A percentile compares a stretch with the other conserved stretches of the same genome.
Conservation (phyloP, 2,329 filamentous ascomycete species). For the Volutella citrinella region DNA sequence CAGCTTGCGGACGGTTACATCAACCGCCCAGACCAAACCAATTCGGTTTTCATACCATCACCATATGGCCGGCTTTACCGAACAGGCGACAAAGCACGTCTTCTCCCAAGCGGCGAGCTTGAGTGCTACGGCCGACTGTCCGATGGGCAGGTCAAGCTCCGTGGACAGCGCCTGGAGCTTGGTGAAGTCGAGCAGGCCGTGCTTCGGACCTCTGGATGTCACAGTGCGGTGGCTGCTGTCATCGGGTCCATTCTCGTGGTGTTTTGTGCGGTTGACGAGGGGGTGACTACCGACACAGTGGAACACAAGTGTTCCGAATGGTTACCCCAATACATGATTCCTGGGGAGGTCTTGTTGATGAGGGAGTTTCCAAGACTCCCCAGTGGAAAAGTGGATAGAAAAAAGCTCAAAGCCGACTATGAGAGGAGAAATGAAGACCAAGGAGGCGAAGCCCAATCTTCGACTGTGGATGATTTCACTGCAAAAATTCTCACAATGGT, state of each 20-base stretch:
- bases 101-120: slow-evolving; percentile 66
- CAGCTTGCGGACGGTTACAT: slow-evolving; percentile 81
- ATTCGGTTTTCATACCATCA: slow-evolving; percentile 66
- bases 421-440: slow-evolving; percentile 14
- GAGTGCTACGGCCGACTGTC: slow-evolving; percentile 80
- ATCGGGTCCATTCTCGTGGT: slow-evolving; percentile 67
- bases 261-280: slow-evolving; percentile 61
- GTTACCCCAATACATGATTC: slow-evolving; percentile 83
- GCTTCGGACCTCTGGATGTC: slow-evolving; percentile 58
- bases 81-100: slow-evolving; percentile 78
- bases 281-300: slow-evolving; percentile 40
- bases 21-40: slow-evolving; percentile 75
- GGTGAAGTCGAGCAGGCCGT: slow-evolving; percentile 74
- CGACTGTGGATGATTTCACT: slow-evolving; percentile 20
- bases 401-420: slow-evolving; percentile 55
- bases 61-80: slow-evolving; percentile 71
- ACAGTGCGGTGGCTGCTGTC: slow-evolving; percentile 65
- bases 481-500: slow-evolving; percentile 38
- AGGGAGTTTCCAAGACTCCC: slow-evolving; percentile 68
- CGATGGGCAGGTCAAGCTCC: slow-evolving; percentile 80
- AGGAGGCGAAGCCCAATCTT: slow-evolving; percentile 5
- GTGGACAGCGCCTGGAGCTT: slow-evolving; percentile 79
- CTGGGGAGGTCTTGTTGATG: slow-evolving; percentile 66
- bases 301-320: slow-evolving; percentile 63
- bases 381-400: slow-evolving; percentile 81